Evolutionary conservation across 306 rosid species (phyloP).

Genomic region (Vicia villosa): DNA sequence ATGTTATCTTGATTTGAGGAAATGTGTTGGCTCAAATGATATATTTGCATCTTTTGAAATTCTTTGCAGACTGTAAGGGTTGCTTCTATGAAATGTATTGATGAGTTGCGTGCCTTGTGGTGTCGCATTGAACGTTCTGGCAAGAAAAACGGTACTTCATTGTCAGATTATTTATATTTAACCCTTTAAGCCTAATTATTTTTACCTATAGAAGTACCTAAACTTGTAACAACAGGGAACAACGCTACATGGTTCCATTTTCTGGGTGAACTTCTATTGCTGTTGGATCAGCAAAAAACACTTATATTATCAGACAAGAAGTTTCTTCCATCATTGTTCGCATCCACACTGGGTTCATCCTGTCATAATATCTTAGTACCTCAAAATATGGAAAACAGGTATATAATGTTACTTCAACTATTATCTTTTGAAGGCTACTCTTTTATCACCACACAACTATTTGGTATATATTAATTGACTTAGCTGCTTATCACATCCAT

Average conservation of each 20-base stretch:
- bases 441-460: slow-evolving; percentile 1
- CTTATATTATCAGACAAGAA: slow-evolving; percentile 73
- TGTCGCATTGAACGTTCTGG: slow-evolving; percentile 59
- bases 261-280: slow-evolving; percentile 62
- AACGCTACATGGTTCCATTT: slow-evolving; percentile 64
- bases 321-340: slow-evolving; percentile 72
- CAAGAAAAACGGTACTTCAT: slow-evolving; percentile 79
- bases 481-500: slow-evolving; percentile 25
- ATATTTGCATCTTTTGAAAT: slow-evolving; percentile 12
- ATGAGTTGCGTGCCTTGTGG: slow-evolving; percentile 59
- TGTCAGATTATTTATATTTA: slow-evolving; percentile 21
- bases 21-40: slow-evolving; percentile 23
- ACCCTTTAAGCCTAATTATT: neutral
- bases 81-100: slow-evolving; percentile 78
- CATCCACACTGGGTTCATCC: slow-evolving; percentile 66
- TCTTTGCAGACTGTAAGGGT: slow-evolving; percentile 61
- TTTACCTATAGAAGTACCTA: slow-evolving; percentile 26
- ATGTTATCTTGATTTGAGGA: slow-evolving; percentile 15
- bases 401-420: slow-evolving; percentile 19
- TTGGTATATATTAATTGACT: slow-evolving; percentile 23
- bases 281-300: slow-evolving; percentile 72
- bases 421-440: slow-evolving; percentile 7
- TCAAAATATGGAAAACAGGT: slow-evolving; percentile 76
- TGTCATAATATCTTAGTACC: slow-evolving; percentile 60
- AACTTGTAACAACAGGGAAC: slow-evolving; percentile 57